These are phyloP conservation scores for Colletotrichum sp. DNA, from an alignment of 2,329 filamentous ascomycete genomes.

Conservation along the genomic window DNA sequence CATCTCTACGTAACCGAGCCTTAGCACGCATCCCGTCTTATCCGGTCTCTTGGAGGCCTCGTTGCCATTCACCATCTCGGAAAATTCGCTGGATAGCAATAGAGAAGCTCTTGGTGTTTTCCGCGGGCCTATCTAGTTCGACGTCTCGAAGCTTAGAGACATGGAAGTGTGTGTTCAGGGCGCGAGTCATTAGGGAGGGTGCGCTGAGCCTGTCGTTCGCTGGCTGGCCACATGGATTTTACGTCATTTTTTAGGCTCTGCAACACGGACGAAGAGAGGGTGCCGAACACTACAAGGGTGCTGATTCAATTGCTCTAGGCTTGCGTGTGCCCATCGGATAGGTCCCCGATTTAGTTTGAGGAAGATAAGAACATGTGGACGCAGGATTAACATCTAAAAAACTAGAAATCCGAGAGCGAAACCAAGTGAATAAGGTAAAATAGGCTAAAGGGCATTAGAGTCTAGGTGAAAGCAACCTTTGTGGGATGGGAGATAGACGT, in stretches of 20 bases:
- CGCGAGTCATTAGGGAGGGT: not conserved
- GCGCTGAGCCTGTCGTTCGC: not conserved
- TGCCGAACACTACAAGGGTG: not conserved
- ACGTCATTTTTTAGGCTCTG: not conserved
- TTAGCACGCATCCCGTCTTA: conserved; percentile 19
- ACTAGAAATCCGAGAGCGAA: not conserved
- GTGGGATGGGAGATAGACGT: not conserved
- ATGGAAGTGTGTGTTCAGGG: not conserved
- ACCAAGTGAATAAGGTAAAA: not conserved
- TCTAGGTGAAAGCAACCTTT: not conserved
- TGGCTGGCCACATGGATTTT: not conserved
- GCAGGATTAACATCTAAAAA: not conserved
- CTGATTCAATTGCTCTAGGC: not conserved
- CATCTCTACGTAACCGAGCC: conserved; percentile 11
- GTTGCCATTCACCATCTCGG: not conserved
- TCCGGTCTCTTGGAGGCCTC: not conserved
- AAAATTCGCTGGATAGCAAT: not conserved
- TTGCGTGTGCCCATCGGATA: not conserved
- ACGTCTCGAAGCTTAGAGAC: not conserved
- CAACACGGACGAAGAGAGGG: not conserved
- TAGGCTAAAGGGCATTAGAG: not conserved
- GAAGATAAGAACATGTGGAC: not conserved
- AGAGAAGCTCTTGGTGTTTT: not conserved
- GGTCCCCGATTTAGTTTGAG: not conserved
- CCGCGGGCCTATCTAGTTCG: not conserved